Base-by-base conservation (phyloP, 2,329 filamentous ascomycete genomes). In the Coniosporium tulheliwenetii region DNA sequence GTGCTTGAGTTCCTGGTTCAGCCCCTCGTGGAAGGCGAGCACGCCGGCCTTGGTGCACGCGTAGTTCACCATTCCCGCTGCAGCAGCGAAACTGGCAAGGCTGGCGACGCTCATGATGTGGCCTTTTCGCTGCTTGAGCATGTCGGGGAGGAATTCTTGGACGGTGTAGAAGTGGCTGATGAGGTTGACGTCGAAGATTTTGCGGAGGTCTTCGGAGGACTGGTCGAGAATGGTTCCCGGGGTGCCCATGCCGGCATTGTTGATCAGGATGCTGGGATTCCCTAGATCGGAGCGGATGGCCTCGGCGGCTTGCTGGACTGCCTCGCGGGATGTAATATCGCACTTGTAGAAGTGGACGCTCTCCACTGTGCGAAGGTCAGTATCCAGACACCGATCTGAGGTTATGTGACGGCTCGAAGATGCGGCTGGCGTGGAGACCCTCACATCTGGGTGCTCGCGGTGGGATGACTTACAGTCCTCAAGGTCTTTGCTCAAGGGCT, bases 91-190 rank as follows among this genome's bases (percentile, higher is more conserved):
- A 31, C 65, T 67, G 8, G 69, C 69, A 49, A 67, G 59, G 43
- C 66, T 71, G 2, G 73, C 71, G 10, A 77, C 61, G 0, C 70
- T 73, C 9, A 77, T 60, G 29, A 77, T 59, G 45, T 76, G 72
- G 2, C 73, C 73, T 47, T 71, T 70, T 47, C 71, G 66, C 13
- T 57, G 54, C 36, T 50, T 48, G 15, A 71, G 49, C 69, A 73
- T 73, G 39, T 57, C 55, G 0, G 70, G 70, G 30, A 73, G 47
- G 53, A 73, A 72, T 45, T 69, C 67, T 39, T 65, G 61, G 8
- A 69, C 62, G 42, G 62, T 67, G 43, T 63, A 61, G 53, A 65
- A 73, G 49, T 72, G 68, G 14, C 63, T 58, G 37, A 73, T 57
- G 8, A 65, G 58, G 53, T 73, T 73, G 41, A 72, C 66, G 42